These are phyloP conservation scores for Suhomyces guaymorum DNA, from an alignment of 1,139 yeast species.

Conservation along the genomic window DNA sequence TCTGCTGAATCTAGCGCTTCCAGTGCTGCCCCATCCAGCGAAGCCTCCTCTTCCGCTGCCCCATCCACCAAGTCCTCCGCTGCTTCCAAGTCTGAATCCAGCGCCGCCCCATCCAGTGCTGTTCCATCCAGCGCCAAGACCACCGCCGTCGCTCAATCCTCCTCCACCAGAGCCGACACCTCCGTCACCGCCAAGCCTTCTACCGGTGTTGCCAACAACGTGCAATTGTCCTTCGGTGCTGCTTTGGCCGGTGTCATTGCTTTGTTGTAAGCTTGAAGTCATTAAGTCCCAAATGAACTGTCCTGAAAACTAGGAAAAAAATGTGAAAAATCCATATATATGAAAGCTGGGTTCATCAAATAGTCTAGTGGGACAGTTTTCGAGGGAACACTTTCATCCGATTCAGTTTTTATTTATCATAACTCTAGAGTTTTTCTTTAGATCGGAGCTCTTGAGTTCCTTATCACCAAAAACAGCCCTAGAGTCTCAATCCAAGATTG, in stretches of 20 bases:
- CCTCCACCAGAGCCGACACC: slow-evolving; percentile 5
- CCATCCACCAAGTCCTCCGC: slow-evolving; percentile 15
- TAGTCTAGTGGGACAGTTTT: too few relatives aligned
- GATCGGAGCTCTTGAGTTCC: too few relatives aligned
- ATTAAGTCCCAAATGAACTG: too few relatives aligned
- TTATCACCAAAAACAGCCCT: too few relatives aligned
- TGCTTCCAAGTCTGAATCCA: slow-evolving; percentile 12
- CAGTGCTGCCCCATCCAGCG: slow-evolving; percentile 18
- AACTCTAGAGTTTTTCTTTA: too few relatives aligned
- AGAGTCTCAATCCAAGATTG: too few relatives aligned
- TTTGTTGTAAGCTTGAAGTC: slow-evolving; percentile 18
- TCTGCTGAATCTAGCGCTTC: slow-evolving; percentile 19
- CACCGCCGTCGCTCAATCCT: slow-evolving; percentile 6
- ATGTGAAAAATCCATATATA: too few relatives aligned
- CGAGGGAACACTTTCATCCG: too few relatives aligned
- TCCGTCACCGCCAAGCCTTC: slow-evolving; percentile 6
- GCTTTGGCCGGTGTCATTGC: slow-evolving; percentile 22
- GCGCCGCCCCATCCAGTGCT: slow-evolving; percentile 15
- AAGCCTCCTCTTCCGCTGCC: slow-evolving; percentile 16
- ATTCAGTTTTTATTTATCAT: too few relatives aligned
- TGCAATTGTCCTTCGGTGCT: slow-evolving; percentile 20
- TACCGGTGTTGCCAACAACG: slow-evolving; percentile 10
- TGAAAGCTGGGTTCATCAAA: too few relatives aligned
- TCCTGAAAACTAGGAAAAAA: too few relatives aligned
- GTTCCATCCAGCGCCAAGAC: slow-evolving; percentile 14